Conservation (phyloP, 495 filamentous ascomycete species). For the Pyrenopolyporus hunteri region DNA sequence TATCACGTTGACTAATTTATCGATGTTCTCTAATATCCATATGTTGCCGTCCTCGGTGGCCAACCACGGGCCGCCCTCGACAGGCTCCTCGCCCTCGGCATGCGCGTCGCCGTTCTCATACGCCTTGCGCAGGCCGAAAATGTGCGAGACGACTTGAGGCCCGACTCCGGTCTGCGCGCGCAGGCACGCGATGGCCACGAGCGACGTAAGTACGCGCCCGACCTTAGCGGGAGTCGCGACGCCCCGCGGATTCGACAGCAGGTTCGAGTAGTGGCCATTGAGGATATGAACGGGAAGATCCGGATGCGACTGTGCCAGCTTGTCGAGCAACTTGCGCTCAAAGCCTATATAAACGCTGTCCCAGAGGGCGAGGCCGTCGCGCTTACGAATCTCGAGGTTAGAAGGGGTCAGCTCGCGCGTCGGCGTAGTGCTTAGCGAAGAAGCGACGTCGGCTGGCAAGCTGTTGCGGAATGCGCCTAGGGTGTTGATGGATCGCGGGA, state of each 20-base stretch:
- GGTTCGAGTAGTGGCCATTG: conserved; percentile 69
- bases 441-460: conserved; percentile 56
- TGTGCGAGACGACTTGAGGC: conserved; percentile 76
- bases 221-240: conserved; percentile 43
- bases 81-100: conserved; percentile 54
- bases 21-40: conserved; percentile 74
- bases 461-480: conserved; percentile 67
- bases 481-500: conserved; percentile 80
- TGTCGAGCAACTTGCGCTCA: conserved; percentile 68
- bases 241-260: conserved; percentile 66
- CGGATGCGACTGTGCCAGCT: conserved; percentile 69
- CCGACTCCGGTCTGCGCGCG: conserved; percentile 77
- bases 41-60: conserved; percentile 73
- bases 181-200: conserved; percentile 73
- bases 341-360: conserved; percentile 74
- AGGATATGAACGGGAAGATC: conserved; percentile 81
- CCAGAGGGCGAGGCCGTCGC: conserved; percentile 69
- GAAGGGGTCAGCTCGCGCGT: conserved; percentile 53
- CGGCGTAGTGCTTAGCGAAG: conserved; percentile 53
- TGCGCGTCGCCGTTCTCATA: conserved; percentile 67
- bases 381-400: conserved; percentile 59
- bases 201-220: conserved; percentile 67
- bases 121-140: conserved; percentile 74
- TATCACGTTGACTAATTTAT: conserved; percentile 69
- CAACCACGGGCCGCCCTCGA: conserved; percentile 65